A percentile compares a stretch with the other conserved stretches of the same genome.
Conservation (phyloP, 2,329 filamentous ascomycete genomes). For the Fonsecaea monophora region DNA sequence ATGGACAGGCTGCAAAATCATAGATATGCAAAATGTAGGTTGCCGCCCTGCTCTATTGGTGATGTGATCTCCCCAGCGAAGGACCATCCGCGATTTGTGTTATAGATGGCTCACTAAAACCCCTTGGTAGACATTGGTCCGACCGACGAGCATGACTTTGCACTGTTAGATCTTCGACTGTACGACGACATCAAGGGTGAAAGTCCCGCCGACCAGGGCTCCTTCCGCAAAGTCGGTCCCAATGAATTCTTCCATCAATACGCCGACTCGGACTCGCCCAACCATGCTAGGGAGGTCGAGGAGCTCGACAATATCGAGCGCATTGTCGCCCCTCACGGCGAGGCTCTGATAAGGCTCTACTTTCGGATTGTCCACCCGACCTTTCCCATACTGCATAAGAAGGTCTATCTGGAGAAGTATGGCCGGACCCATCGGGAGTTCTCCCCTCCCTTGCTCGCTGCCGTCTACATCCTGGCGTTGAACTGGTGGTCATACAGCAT, state of each 20-base stretch:
- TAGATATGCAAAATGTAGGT: conserved; percentile 37
- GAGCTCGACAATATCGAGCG: conserved; percentile 63
- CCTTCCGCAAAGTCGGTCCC: conserved; percentile 40
- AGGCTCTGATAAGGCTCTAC: conserved; percentile 77
- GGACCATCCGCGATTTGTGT: not conserved
- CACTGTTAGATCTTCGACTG: conserved; percentile 40
- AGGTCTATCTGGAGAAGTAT: conserved; percentile 80
- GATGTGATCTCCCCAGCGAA: not conserved
- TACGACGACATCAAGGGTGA: conserved; percentile 40
- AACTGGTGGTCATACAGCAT: conserved; percentile 80
- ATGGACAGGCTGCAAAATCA: conserved; percentile 41
- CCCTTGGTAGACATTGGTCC: conserved; percentile 34
- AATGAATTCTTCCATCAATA: conserved; percentile 41
- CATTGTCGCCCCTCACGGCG: conserved; percentile 77
- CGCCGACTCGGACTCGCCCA: conserved; percentile 38
- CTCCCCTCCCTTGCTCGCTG: conserved; percentile 76
- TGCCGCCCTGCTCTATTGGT: not conserved
- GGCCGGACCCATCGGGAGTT: conserved; percentile 74
- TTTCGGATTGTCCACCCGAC: conserved; percentile 80
- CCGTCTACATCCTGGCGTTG: conserved; percentile 81
- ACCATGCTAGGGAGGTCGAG: conserved; percentile 38
- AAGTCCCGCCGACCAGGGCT: conserved; percentile 37
- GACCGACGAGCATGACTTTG: conserved; percentile 41
- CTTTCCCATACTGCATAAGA: conserved; percentile 83
- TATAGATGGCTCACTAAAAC: conserved; percentile 1